Evolutionary conservation across 1,284 basidiomycete genomes (phyloP), one percentile per base, ranked within the genome.

Genomic region (Ceratobasidium sp.): DNA sequence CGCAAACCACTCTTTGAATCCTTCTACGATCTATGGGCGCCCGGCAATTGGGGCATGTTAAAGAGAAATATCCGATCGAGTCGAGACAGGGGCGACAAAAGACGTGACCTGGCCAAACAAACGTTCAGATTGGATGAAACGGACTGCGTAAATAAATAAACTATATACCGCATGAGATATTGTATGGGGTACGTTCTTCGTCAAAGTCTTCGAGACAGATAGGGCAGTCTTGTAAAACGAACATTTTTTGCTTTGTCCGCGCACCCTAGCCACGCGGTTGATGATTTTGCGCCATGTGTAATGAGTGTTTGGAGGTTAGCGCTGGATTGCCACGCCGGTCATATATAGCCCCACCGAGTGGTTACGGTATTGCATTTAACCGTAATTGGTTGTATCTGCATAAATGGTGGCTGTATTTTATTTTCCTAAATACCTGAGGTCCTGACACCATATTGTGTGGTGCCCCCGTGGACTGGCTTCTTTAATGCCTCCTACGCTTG

Each of bases 21-120:
- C 32, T 35, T 1, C 28, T n/a, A 4, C 23, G 11, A 14, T n/a
- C 38, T 23, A 43, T 55, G 14, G 21, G 5, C 13, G 52, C 23
- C 14, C 64, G 64, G 38, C 64, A 67, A 43, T 54, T 67, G 14
- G 64, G 64, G 44, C 64, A 67, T 7, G 28, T 67, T 21, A 16
- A 52, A 13, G 52, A 43, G 2, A 11, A 38, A 38, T 41, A 67
- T 28, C 7, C 14, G 14, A 67, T 32, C 9, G 50, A 44, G 7
- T 54, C 50, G 38, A 67, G 64, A n/a, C 64, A 67, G 21, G 52
- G 26, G 18, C 52, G 64, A 32, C 64, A 67, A 28, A 55, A 67
- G 28, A 67, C 64, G 41, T 67, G 64, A 46, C 64, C 64, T 1
- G 26, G 0, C 11, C 5, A n/a, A 26, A 43, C 16, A 11, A 26